Evolutionary conservation across 345 rosid species (phyloP).

Genomic region (Cardiospermum halicacabum): DNA sequence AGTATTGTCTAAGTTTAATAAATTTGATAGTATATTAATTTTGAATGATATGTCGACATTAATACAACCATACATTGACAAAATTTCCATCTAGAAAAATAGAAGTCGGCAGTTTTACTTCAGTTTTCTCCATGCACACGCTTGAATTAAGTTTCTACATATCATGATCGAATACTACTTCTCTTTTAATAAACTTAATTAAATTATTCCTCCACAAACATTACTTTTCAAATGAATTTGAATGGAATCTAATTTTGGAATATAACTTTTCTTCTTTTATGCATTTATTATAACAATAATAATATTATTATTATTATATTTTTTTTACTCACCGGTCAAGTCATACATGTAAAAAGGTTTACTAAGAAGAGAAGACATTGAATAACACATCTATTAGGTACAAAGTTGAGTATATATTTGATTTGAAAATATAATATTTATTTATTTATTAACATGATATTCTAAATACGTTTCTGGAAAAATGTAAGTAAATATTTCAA

Average conservation of each 20-base stretch:
- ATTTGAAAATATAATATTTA: too few species aligned
- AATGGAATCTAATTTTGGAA: conserved; percentile 13
- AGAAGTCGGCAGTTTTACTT: not conserved
- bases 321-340: not conserved
- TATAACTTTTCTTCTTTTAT: conserved; percentile 5
- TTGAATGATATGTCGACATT: not conserved
- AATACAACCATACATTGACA: not conserved
- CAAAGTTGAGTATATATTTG: too few species aligned
- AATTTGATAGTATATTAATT: not conserved
- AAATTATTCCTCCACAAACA: too few species aligned
- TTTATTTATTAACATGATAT: too few species aligned
- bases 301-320: not conserved
- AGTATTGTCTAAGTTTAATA: not conserved
- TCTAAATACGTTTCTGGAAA: too few species aligned
- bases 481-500: too few species aligned
- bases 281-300: conserved; percentile 21
- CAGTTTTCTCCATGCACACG: not conserved
- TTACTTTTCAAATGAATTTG: not conserved
- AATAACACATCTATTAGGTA: not conserved
- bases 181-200: not conserved
- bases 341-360: not conserved
- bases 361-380: not conserved
- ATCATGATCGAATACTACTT: not conserved
- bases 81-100: not conserved
- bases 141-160: not conserved